Conservation (phyloP, 176 grass and related monocot species). For the Bonia amplexicaulis region DNA sequence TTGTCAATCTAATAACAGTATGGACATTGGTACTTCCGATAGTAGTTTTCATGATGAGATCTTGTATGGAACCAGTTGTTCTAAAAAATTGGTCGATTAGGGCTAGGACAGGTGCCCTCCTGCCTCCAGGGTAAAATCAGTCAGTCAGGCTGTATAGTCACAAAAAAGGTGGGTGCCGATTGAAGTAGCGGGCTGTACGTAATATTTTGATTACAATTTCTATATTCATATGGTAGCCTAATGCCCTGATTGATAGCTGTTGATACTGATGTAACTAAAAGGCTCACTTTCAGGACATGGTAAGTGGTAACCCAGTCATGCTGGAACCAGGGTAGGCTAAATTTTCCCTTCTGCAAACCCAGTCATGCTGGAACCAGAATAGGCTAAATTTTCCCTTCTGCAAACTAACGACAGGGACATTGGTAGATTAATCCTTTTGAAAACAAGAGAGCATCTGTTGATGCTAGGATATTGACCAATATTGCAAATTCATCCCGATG, state of each 20-base stretch:
- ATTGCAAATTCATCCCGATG: background rate
- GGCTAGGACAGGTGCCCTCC: background rate
- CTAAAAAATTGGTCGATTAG: background rate
- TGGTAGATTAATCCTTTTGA: background rate
- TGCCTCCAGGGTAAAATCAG: background rate
- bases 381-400: background rate
- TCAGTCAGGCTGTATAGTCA: background rate
- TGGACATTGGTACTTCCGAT: background rate
- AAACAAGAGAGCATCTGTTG: background rate
- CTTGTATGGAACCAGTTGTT: background rate
- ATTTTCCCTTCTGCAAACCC: background rate
- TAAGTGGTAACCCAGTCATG: background rate
- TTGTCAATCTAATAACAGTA: slow-evolving; percentile 6
- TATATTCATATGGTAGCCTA: background rate
- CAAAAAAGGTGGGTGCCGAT: background rate
- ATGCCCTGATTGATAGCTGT: slow-evolving; percentile 6
- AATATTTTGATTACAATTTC: slow-evolving; percentile 2
- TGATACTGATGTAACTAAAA: background rate
- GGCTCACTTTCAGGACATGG: background rate
- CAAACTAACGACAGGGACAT: background rate
- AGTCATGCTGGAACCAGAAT: background rate
- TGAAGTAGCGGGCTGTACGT: background rate
- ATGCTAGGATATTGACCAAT: background rate
- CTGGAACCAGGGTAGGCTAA: background rate
- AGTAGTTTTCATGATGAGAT: background rate